Conservation (phyloP, 306 rosid genomes). For the Ormosia semicastrata region DNA sequence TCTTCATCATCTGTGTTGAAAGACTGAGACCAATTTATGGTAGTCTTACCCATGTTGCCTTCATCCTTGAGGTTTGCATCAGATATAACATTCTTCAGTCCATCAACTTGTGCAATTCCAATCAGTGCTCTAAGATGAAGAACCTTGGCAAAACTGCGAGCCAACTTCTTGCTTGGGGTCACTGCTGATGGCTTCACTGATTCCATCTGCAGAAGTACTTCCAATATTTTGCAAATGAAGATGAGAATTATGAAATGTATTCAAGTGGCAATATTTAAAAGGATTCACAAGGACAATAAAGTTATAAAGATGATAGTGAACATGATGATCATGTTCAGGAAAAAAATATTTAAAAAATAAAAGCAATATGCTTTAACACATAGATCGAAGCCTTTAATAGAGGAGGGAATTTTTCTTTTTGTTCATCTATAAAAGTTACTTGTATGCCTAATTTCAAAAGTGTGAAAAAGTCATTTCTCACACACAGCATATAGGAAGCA, state of each 20-base stretch:
- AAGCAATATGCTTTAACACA: constrained; percentile 67
- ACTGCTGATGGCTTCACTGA: constrained; percentile 56
- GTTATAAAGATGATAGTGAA: constrained; percentile 27
- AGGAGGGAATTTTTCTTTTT: constrained; percentile 45
- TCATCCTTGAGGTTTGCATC: constrained; percentile 42
- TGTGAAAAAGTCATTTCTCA: constrained; percentile 29
- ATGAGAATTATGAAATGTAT: background rate
- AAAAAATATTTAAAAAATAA: constrained; percentile 29
- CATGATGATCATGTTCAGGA: constrained; percentile 44
- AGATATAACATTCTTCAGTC: constrained; percentile 45
- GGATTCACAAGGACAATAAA: constrained; percentile 29
- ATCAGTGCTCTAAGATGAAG: constrained; percentile 62
- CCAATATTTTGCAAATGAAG: constrained; percentile 13
- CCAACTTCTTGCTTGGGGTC: constrained; percentile 66
- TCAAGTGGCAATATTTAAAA: constrained; percentile 2
- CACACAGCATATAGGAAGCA: constrained; percentile 5
- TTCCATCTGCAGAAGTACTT: constrained; percentile 62
- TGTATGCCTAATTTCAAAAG: constrained; percentile 22
- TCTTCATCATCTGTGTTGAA: constrained; percentile 50
- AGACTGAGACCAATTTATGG: constrained; percentile 27
- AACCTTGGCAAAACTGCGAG: constrained; percentile 71
- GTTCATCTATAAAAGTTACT: constrained; percentile 21
- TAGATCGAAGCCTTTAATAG: constrained; percentile 55
- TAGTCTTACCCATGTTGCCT: constrained; percentile 25
- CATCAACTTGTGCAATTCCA: constrained; percentile 61